These are phyloP conservation scores for Kickxella alabastrina DNA, from an alignment of 192 early-diverging fungal genomes.

Conservation along the genomic window DNA sequence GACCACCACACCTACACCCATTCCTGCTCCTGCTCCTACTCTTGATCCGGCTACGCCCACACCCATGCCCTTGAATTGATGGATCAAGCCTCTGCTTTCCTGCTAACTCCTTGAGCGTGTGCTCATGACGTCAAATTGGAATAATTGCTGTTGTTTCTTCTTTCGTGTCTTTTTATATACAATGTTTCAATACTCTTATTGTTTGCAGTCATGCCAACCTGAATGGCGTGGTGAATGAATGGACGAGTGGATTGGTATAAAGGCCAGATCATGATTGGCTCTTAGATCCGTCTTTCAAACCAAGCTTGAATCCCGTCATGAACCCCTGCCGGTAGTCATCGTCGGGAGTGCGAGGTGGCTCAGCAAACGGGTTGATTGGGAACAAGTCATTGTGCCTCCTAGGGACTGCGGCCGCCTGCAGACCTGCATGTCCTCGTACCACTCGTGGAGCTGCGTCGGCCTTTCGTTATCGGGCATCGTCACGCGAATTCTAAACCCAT, in stretches of 20 bases:
- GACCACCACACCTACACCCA: conserved; percentile 10
- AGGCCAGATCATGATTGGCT: conserved; percentile 1
- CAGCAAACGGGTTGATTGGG: conserved; percentile 30
- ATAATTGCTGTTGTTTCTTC: too few relatives aligned
- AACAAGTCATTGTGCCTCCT: conserved; percentile 12
- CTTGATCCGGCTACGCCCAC: too few relatives aligned
- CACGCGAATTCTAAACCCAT: conserved; percentile 20
- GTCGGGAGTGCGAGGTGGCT: conserved; percentile 2
- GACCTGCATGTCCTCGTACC: conserved; percentile 26
- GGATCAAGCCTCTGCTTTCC: conserved; percentile 4
- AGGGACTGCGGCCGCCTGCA: not conserved
- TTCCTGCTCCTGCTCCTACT: too few relatives aligned
- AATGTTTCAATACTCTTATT: not conserved
- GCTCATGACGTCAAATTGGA: too few relatives aligned
- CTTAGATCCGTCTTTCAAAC: conserved; percentile 38
- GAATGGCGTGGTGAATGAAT: too few relatives aligned
- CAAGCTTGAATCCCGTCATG: conserved; percentile 33
- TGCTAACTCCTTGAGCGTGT: not conserved
- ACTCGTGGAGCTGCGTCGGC: conserved; percentile 36
- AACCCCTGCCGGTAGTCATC: conserved; percentile 47
- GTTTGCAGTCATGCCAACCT: too few relatives aligned
- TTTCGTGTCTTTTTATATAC: not conserved
- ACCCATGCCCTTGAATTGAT: too few relatives aligned
- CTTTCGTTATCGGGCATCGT: conserved; percentile 2
- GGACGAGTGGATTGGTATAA: too few relatives aligned